Conservation (phyloP, 176 grass and related monocot species). For the Eleusine indica region DNA sequence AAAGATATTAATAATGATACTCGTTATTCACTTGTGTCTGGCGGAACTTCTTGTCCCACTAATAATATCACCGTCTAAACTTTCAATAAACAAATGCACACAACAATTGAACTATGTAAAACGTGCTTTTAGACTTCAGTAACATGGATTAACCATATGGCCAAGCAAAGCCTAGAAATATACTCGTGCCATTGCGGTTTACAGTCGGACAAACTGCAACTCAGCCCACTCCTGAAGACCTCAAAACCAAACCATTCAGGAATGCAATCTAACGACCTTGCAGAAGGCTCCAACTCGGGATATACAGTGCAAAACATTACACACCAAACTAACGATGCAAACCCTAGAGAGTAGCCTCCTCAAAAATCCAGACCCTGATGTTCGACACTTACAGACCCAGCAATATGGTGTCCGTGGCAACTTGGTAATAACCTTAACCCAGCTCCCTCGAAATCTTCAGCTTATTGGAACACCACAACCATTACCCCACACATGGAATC, state of each 20-base stretch:
- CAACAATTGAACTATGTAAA: neutral
- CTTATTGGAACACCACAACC: constrained; percentile 43
- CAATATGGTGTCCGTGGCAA: constrained; percentile 30
- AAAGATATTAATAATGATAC: neutral
- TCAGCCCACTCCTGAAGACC: constrained; percentile 39
- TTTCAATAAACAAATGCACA: neutral
- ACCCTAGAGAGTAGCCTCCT: constrained; percentile 49
- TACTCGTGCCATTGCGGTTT: neutral
- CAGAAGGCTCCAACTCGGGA: constrained; percentile 27
- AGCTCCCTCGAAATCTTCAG: constrained; percentile 35
- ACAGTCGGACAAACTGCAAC: constrained; percentile 36
- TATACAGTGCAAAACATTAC: constrained; percentile 57
- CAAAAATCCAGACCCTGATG: constrained; percentile 34
- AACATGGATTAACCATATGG: neutral
- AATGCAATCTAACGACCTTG: constrained; percentile 35
- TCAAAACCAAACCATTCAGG: constrained; percentile 52
- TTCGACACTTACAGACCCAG: constrained; percentile 31
- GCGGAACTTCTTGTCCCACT: neutral
- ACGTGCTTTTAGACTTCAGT: neutral
- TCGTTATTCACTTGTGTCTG: neutral
- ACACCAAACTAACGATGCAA: constrained; percentile 37
- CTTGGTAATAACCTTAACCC: constrained; percentile 8
- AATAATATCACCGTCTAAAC: neutral
- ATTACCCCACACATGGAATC: constrained; percentile 18
- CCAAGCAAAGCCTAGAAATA: neutral